Base-by-base conservation (phyloP, 768 basidiomycete genomes). In the Boletus pseudo-olivaceus region DNA sequence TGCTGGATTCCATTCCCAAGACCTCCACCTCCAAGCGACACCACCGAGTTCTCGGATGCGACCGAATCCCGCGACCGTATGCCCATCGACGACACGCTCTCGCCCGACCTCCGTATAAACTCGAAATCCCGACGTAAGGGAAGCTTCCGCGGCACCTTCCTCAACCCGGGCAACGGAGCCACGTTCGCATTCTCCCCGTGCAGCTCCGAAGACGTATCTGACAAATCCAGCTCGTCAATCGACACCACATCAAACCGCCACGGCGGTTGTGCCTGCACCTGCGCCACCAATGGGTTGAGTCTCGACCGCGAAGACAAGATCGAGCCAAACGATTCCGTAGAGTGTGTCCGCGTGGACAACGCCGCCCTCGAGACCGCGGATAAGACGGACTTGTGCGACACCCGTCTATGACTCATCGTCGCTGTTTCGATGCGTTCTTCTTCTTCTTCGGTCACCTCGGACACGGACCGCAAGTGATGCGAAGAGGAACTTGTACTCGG, bases 71-170 rank as follows among this genome's bases (percentile, higher is more conserved):
- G 81, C 10, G 83, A 82, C 30, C 79, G 76, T 42, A 89, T 81
- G 5, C 87, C 87, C 82, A 91, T 83, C 32, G 91, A 93, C 2
- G 89, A 91, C 26, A 89, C 87, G 35, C 81, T 85, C 49, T 75
- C 77, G 41, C 83, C 79, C 7, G 87, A 84, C n/a, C 83, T 74
- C 7, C 84, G 77, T 29, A 90, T 80, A 59, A 92, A 90, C 67
- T 91, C 88, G 55, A 93, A 90, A 55, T 92, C 88, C 23, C 87
- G 82, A 6, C 90, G 82, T 42, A 83, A 75, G 0, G 91, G 91
- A 23, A 93, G 72, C 58, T 82, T 82, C 26, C 83, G 78, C 7
- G 76, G 73, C 1, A 72, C 72, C 57, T 78, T 81, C 45, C 81
- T 76, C 50, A 86, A 67, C n/a, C 83, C 84, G 8, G 80, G 77